Percentiles rank a stretch among this genome's conserved stretches.
phyloP scores from a whole-genome alignment of 371 early-diverging fungal genomes.

The Blyttiomyces sp. region DNA sequence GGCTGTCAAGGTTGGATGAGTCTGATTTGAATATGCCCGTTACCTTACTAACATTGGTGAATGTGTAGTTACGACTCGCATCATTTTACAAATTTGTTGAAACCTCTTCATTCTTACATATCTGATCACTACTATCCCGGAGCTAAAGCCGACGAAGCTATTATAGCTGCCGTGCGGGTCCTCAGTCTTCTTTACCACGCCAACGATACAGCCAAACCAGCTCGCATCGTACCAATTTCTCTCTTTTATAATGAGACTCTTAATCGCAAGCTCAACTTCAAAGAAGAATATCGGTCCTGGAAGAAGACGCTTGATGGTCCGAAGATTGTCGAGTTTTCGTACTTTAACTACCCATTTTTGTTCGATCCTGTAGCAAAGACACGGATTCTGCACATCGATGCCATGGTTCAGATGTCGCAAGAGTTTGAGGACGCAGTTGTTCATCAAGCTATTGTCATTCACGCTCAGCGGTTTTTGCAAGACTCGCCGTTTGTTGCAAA shows the following conservation, averaged over 20 bases:
- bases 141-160: constrained; percentile 49
- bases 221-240: constrained; percentile 45
- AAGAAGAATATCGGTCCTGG: constrained; percentile 78
- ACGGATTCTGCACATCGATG: constrained; percentile 74
- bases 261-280: constrained; percentile 64
- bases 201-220: constrained; percentile 27
- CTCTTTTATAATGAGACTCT: constrained; percentile 63
- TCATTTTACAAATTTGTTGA: constrained; percentile 28
- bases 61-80: constrained; percentile 31
- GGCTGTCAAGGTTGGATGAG: constrained; percentile 39
- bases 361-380: constrained; percentile 72
- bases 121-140: constrained; percentile 49
- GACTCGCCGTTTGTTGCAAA: constrained; percentile 31
- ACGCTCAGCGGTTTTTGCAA: constrained; percentile 69
- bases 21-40: background rate
- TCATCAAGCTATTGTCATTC: constrained; percentile 62
- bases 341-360: constrained; percentile 72
- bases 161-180: constrained; percentile 60
- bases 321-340: constrained; percentile 51
- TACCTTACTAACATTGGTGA: background rate
- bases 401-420: constrained; percentile 76
- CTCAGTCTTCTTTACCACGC: constrained; percentile 59
- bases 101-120: constrained; percentile 42
- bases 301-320: constrained; percentile 23
- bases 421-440: constrained; percentile 80